Evolutionary conservation across 1,139 yeast genomes (phyloP).

Genomic region (Geotrichum reessii): DNA sequence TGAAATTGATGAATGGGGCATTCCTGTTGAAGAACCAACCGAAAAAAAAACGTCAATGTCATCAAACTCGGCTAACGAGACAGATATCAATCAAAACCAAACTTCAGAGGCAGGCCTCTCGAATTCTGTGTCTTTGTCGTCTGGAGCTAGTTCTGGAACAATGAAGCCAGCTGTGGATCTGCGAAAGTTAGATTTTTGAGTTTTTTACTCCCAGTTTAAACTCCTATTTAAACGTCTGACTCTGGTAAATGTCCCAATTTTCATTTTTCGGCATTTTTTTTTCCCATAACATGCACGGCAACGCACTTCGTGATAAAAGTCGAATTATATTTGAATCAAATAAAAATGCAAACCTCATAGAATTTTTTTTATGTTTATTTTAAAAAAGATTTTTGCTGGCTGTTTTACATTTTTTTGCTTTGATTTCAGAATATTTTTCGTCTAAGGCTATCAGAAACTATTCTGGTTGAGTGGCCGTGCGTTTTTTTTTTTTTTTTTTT

Average conservation of each 20-base stretch:
- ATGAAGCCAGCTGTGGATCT: conserved; percentile 7
- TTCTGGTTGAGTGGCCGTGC: neutral
- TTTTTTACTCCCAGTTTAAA: neutral
- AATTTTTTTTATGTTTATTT: too few relatives aligned
- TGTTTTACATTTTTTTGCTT: too few relatives aligned
- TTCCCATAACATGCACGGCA: neutral
- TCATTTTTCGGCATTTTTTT: neutral
- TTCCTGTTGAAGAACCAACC: conserved; percentile 70
- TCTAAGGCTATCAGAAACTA: too few relatives aligned
- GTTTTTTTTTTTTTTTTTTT: neutral
- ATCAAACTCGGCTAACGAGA: neutral
- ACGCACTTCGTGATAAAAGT: too few relatives aligned
- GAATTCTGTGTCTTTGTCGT: neutral
- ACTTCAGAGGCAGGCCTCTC: neutral
- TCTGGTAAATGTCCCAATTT: neutral
- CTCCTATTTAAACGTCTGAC: neutral
- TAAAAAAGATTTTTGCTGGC: neutral
- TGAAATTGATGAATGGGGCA: conserved; percentile 88
- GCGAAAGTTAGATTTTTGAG: conserved; percentile 9
- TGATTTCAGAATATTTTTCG: too few relatives aligned
- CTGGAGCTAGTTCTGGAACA: neutral
- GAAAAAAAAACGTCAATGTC: neutral
- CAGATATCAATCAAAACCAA: conserved; percentile 3
- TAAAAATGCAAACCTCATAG: too few relatives aligned
- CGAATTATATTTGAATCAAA: too few relatives aligned